phyloP scores from a whole-genome alignment of 2,329 filamentous ascomycete genomes.

The Neoarthrinium moseri region DNA sequence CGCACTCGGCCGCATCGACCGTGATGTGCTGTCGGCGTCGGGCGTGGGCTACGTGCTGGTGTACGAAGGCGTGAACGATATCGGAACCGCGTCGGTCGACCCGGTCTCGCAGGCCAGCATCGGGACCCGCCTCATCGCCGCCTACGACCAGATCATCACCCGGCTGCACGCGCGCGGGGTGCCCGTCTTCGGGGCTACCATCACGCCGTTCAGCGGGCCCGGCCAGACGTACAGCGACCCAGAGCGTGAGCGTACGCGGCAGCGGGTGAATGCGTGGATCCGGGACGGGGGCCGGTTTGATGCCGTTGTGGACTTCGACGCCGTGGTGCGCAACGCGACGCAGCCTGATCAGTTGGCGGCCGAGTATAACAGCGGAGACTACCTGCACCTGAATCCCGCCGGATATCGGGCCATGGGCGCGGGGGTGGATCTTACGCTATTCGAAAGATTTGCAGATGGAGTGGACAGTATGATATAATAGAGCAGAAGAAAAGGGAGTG shows the following conservation, averaged over 20 bases:
- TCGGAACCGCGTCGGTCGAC: conserved; percentile 49
- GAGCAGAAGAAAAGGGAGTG: not conserved
- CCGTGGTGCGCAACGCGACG: conserved; percentile 44
- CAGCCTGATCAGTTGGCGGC: conserved; percentile 36
- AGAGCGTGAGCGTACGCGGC: conserved; percentile 50
- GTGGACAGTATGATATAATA: conserved; percentile 15
- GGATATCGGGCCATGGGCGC: conserved; percentile 58
- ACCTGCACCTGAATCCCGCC: conserved; percentile 54
- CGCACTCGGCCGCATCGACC: conserved; percentile 53
- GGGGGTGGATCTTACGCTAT: conserved; percentile 50
- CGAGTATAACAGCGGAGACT: conserved; percentile 56
- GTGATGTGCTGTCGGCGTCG: conserved; percentile 57
- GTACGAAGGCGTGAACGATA: conserved; percentile 65
- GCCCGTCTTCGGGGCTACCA: conserved; percentile 57
- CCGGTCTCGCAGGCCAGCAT: conserved; percentile 40
- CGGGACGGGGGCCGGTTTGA: conserved; percentile 54
- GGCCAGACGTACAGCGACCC: conserved; percentile 50
- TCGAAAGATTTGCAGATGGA: conserved; percentile 34
- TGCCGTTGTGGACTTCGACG: conserved; percentile 62
- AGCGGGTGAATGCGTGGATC: conserved; percentile 59
- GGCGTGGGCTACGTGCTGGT: conserved; percentile 55
- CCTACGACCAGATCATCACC: conserved; percentile 54
- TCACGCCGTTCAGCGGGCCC: conserved; percentile 53
- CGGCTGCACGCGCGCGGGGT: conserved; percentile 52
- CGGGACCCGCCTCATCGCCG: conserved; percentile 47